Evolutionary conservation across 768 basidiomycete species (phyloP).

Genomic region (Mycena rebaudengoi): DNA sequence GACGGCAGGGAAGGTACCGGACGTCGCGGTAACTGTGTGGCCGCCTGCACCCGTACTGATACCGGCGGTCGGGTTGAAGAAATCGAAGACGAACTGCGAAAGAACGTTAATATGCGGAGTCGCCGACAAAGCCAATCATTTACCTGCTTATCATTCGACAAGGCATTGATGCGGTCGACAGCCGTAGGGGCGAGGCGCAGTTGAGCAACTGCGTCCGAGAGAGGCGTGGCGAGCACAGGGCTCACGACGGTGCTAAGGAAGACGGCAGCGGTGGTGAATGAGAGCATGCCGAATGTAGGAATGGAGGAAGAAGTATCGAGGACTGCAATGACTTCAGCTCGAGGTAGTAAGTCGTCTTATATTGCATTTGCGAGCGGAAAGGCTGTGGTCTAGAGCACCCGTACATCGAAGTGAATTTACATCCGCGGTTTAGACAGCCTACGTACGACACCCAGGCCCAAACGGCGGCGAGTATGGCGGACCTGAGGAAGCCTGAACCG

Average conservation of each 20-base stretch:
- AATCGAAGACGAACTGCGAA: conserved; percentile 27
- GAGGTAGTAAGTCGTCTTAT: not conserved
- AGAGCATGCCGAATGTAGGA: conserved; percentile 1
- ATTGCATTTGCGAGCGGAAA: not conserved
- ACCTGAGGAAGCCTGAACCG: no score
- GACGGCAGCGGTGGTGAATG: not conserved
- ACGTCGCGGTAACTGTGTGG: conserved; percentile 18
- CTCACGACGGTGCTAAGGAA: conserved; percentile 8
- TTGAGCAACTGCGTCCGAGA: conserved; percentile 4
- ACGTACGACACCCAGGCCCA: not conserved
- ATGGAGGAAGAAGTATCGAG: not conserved
- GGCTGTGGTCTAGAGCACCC: not conserved
- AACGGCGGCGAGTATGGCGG: not conserved
- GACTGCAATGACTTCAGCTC: conserved; percentile 2
- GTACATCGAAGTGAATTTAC: not conserved
- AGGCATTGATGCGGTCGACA: conserved; percentile 9
- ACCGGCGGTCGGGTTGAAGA: conserved; percentile 19
- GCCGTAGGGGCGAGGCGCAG: conserved; percentile 16
- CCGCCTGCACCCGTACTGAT: conserved; percentile 13
- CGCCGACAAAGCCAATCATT: not conserved
- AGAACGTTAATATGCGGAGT: not conserved
- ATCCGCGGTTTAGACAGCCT: not conserved
- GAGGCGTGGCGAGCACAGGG: not conserved
- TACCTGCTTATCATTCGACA: conserved; percentile 5
- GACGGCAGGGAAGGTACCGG: conserved; percentile 28